Conservation (phyloP, 2,329 filamentous ascomycete genomes). For the Laburnicola sp. region DNA sequence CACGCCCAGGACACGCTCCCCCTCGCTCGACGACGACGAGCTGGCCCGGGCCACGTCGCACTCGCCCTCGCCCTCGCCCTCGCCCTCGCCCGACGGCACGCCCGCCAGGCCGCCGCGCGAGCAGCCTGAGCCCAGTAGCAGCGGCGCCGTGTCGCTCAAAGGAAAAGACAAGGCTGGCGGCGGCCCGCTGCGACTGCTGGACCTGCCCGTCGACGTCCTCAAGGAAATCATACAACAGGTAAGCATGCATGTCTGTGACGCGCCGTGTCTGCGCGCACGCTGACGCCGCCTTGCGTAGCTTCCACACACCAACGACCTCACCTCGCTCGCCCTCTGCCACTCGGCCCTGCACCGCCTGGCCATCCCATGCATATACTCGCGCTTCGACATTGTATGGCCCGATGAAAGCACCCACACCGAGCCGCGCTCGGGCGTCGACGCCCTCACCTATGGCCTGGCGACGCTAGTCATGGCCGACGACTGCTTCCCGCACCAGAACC, state of each 20-base stretch:
- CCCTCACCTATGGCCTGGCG: conserved; percentile 78
- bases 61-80: conserved; percentile 76
- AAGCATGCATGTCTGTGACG: conserved; percentile 27
- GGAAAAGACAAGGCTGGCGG: conserved; percentile 52
- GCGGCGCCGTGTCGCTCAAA: conserved; percentile 52
- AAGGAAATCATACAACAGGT: conserved; percentile 80
- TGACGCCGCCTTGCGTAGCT: conserved; percentile 55
- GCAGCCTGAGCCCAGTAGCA: conserved; percentile 16
- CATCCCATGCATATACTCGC: conserved; percentile 78
- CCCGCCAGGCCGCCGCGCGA: conserved; percentile 18
- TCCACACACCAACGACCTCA: conserved; percentile 79
- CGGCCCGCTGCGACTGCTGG: conserved; percentile 66
- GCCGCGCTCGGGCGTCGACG: conserved; percentile 74
- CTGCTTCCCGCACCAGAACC: conserved; percentile 57
- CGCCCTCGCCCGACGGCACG: conserved; percentile 28
- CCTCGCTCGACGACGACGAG: conserved; percentile 31
- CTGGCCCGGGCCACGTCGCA: conserved; percentile 51
- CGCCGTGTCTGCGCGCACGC: conserved; percentile 1
- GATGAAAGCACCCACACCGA: conserved; percentile 67
- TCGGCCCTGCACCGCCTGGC: conserved; percentile 75
- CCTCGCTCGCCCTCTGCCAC: conserved; percentile 75
- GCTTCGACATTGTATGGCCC: conserved; percentile 88
- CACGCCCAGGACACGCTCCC: conserved; percentile 22
- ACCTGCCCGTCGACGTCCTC: conserved; percentile 76
- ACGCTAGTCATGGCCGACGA: conserved; percentile 76